These are phyloP conservation scores for Starmera pachycereana DNA, from an alignment of 805 yeast genomes.

Conservation along the genomic window DNA sequence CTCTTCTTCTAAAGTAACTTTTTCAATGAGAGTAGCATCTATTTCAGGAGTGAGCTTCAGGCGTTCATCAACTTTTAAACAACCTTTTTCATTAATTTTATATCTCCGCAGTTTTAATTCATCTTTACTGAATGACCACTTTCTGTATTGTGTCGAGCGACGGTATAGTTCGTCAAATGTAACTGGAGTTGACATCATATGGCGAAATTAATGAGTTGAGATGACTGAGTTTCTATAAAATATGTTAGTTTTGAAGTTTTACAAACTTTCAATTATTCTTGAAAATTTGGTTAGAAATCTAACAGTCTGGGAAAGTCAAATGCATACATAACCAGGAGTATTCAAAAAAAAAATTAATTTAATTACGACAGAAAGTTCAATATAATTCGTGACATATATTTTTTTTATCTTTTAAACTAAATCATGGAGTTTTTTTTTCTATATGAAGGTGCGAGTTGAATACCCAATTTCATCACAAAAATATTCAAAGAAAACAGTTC, in stretches of 20 bases:
- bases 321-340: no score
- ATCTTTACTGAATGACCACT: conserved; percentile 74
- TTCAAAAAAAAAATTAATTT: no score
- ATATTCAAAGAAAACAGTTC: no score
- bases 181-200: conserved; percentile 24
- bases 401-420: conserved; percentile 1
- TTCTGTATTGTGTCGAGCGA: conserved; percentile 69
- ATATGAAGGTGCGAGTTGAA: background rate
- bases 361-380: no score
- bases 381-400: conserved; percentile 3
- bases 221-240: no score
- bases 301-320: no score
- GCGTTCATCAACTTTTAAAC: conserved; percentile 21
- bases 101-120: conserved; percentile 40
- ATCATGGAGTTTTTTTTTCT: conserved; percentile 1
- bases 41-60: conserved; percentile 21
- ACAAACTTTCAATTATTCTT: no score
- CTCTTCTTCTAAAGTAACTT: conserved; percentile 62
- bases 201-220: no score
- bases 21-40: conserved; percentile 21
- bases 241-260: no score
- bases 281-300: no score
- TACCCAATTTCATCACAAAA: no score
- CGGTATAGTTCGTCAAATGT: conserved; percentile 84
- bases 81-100: conserved; percentile 48